phyloP scores from a whole-genome alignment of 768 basidiomycete genomes.

The Amanita phalloides region DNA sequence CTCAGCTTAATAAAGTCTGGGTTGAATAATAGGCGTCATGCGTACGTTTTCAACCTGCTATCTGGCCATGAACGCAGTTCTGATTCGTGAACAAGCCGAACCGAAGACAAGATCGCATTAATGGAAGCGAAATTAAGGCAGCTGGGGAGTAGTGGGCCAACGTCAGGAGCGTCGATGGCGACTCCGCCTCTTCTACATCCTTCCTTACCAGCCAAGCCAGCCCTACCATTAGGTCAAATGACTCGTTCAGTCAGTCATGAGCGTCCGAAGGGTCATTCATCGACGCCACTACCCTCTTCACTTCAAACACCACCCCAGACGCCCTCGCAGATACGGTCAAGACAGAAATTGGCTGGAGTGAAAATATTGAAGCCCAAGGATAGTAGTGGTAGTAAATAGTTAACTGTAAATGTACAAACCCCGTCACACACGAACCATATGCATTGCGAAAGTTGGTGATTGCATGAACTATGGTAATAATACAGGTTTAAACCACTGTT shows the following conservation, averaged over 20 bases:
- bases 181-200: conserved; percentile 17
- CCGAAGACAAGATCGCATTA: conserved; percentile 81
- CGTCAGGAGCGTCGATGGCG: conserved; percentile 8
- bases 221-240: conserved; percentile 16
- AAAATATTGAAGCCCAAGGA: conserved; percentile 10
- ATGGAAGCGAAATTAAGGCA: conserved; percentile 93
- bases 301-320: conserved; percentile 8
- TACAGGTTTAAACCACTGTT: conserved; percentile 74
- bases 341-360: conserved; percentile 10
- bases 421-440: background rate
- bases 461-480: background rate
- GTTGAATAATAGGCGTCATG: conserved; percentile 37
- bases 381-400: conserved; percentile 4
- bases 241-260: conserved; percentile 1
- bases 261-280: conserved; percentile 3
- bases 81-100: conserved; percentile 31
- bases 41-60: conserved; percentile 21
- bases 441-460: background rate
- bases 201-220: conserved; percentile 34
- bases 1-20: conserved; percentile 80
- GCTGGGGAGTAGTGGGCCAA: conserved; percentile 40
- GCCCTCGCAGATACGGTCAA: background rate
- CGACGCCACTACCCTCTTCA: conserved; percentile 14
- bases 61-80: conserved; percentile 6
- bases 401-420: background rate